Evolutionary conservation across 1,284 basidiomycete genomes (phyloP).

Genomic region (Gomphus bonarii): DNA sequence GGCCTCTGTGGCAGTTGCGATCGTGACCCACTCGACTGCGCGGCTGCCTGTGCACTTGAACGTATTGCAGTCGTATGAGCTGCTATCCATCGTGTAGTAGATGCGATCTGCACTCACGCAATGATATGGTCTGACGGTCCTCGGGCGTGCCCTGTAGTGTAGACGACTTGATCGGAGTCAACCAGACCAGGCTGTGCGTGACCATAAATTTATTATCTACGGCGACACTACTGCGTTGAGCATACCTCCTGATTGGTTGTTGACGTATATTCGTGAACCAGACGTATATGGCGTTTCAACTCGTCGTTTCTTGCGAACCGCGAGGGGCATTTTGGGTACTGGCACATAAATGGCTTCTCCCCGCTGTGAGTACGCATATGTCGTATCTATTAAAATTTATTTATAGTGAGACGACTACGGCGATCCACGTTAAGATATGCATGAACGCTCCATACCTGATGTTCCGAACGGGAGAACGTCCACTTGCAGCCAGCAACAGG

Average conservation of each 20-base stretch:
- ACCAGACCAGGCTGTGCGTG: constrained; percentile 1
- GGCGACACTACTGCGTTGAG: not conserved
- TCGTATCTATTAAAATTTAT: constrained; percentile 54
- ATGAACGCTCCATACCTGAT: not conserved
- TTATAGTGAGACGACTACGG: too few relatives aligned
- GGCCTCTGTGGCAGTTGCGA: constrained; percentile 1
- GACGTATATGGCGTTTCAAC: constrained; percentile 2
- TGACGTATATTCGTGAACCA: not conserved
- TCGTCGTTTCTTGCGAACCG: constrained; percentile 9
- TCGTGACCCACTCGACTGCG: not conserved
- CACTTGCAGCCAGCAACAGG: constrained; percentile 94
- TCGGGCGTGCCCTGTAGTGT: constrained; percentile 1
- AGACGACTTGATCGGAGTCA: constrained; percentile 9
- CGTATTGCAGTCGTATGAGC: not conserved
- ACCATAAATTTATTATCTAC: not conserved
- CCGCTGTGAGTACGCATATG: constrained; percentile 98
- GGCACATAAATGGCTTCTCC: constrained; percentile 61
- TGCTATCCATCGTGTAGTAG: too few relatives aligned
- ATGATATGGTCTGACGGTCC: constrained; percentile 2
- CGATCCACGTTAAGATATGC: too few relatives aligned
- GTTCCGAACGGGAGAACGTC: constrained; percentile 71
- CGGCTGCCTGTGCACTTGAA: not conserved
- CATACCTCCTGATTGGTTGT: constrained; percentile 1
- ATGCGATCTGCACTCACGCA: not conserved
- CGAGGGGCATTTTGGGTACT: not conserved